Evolutionary conservation across 2,329 filamentous ascomycete genomes (phyloP).

Genomic region (Cytospora piceae): DNA sequence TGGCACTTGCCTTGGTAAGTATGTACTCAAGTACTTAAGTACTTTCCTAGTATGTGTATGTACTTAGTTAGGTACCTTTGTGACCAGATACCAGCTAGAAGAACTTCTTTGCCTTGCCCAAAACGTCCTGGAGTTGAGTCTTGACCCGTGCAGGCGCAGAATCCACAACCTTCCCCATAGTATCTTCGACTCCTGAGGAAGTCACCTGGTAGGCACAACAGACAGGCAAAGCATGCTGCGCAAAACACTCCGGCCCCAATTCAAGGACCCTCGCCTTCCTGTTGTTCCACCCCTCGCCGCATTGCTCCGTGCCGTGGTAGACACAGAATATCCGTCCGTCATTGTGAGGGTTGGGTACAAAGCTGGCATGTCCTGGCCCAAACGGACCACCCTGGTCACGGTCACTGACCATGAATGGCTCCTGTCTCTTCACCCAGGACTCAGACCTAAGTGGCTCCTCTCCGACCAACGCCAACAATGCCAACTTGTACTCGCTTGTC

Average conservation of each 20-base stretch:
- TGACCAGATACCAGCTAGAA: not conserved
- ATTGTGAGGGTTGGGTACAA: conserved; percentile 30
- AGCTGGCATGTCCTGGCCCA: conserved; percentile 33
- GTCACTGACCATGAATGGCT: conserved; percentile 27
- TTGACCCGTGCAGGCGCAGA: conserved; percentile 12
- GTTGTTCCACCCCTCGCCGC: conserved; percentile 32
- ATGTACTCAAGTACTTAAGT: too few species aligned
- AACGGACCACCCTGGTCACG: conserved; percentile 27
- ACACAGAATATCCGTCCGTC: conserved; percentile 31
- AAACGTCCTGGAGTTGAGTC: conserved; percentile 8
- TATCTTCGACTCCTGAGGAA: conserved; percentile 12
- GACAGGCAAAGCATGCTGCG: conserved; percentile 25
- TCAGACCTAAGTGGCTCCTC: conserved; percentile 29
- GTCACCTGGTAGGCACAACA: conserved; percentile 28
- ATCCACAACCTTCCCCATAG: conserved; percentile 21
- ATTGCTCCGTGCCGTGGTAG: conserved; percentile 31
- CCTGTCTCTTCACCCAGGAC: conserved; percentile 27
- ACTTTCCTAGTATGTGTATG: too few species aligned
- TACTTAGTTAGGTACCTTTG: too few species aligned
- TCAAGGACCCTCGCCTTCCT: conserved; percentile 31
- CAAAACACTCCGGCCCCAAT: conserved; percentile 28
- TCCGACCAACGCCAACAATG: conserved; percentile 28
- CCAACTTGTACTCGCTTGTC: conserved; percentile 34
- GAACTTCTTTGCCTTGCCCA: conserved; percentile 19
- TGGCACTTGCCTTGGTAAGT: too few species aligned